Conservation (phyloP, 1,284 basidiomycete species). For the Cystobasidium pallidum region DNA sequence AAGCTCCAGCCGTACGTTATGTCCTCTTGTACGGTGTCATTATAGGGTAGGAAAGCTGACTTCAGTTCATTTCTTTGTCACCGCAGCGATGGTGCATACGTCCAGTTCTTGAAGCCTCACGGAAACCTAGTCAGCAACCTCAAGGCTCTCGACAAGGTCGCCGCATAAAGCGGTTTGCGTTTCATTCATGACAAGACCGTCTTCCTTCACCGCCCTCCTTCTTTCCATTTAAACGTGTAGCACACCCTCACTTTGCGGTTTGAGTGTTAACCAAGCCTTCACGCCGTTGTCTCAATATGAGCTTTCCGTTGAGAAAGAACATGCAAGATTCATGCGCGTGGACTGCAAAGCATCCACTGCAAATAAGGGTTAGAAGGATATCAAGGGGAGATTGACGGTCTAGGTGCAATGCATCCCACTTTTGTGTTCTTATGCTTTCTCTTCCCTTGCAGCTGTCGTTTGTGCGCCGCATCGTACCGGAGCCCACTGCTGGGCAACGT, state of each 20-base stretch:
- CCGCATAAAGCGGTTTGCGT: conserved; percentile 14
- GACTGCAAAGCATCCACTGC: no score
- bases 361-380: no score
- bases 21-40: background rate
- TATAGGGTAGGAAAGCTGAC: background rate
- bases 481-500: no score
- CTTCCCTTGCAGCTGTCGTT: background rate
- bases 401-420: conserved; percentile 8
- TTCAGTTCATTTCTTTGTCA: conserved; percentile 54
- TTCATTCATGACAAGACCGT: background rate
- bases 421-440: conserved; percentile 10
- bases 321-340: background rate
- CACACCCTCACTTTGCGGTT: background rate
- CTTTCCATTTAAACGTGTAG: background rate
- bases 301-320: background rate
- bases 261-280: background rate
- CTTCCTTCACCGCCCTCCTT: background rate
- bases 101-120: conserved; percentile 82
- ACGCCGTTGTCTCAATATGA: background rate
- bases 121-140: conserved; percentile 83
- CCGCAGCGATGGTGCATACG: conserved; percentile 65
- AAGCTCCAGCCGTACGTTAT: conserved; percentile 53
- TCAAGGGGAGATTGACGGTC: no score
- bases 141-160: conserved; percentile 42
- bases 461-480: no score